Evolutionary conservation across 768 basidiomycete genomes (phyloP).

Genomic region (Lentinula aciculospora): DNA sequence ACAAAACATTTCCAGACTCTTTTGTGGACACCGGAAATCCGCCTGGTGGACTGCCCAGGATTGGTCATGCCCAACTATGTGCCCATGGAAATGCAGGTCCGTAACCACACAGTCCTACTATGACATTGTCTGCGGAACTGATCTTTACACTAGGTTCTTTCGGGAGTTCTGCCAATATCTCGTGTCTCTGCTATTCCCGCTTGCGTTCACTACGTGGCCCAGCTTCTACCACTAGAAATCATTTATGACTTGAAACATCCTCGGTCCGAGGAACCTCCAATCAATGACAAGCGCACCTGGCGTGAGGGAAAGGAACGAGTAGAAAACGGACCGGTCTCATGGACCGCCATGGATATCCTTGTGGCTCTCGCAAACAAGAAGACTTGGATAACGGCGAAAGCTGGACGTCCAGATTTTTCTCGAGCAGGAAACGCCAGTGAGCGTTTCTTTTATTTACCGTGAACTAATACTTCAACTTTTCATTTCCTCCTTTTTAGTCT

Average conservation of each 20-base stretch:
- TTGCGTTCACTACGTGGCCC: constrained; percentile 67
- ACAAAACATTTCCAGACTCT: constrained; percentile 96
- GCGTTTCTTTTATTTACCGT: constrained; percentile 22
- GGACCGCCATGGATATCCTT: constrained; percentile 88
- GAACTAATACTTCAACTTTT: background rate
- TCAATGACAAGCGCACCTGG: constrained; percentile 78
- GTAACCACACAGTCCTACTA: constrained; percentile 10
- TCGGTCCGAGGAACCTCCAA: constrained; percentile 22
- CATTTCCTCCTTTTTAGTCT: too few species aligned
- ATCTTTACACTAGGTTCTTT: constrained; percentile 44
- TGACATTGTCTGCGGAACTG: constrained; percentile 1
- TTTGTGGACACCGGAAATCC: constrained; percentile 81
- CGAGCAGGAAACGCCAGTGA: constrained; percentile 86
- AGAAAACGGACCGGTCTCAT: constrained; percentile 26
- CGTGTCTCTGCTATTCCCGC: constrained; percentile 79
- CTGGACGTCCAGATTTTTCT: constrained; percentile 82
- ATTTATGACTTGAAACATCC: constrained; percentile 60
- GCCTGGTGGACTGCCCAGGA: constrained; percentile 93
- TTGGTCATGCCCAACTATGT: constrained; percentile 84
- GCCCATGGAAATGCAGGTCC: constrained; percentile 79
- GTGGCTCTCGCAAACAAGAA: constrained; percentile 70
- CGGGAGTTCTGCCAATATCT: constrained; percentile 72
- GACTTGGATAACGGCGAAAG: constrained; percentile 88
- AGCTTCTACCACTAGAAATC: constrained; percentile 71
- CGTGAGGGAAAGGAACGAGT: constrained; percentile 38